Base-by-base conservation (phyloP, 2,329 filamentous ascomycete genomes). In the Didymosphaeria variabile region DNA sequence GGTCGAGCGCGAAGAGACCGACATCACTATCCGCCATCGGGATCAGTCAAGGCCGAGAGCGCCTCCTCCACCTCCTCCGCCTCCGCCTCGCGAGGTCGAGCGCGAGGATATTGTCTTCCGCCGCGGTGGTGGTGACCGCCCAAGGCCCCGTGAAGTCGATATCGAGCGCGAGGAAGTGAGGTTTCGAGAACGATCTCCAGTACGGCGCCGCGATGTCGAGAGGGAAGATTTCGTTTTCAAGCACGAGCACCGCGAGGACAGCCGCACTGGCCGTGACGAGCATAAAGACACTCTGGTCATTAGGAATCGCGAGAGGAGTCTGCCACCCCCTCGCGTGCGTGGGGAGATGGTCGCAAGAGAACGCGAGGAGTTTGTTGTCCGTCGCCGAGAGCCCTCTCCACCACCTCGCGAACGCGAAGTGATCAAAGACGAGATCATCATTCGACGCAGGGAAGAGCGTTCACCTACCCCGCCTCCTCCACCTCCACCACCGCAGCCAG, bases 401-500 rank as follows among this genome's bases (percentile, higher is more conserved):
- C 67, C 77, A 50, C 60, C 70, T 60, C 64, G 77, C 19, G 65
- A 67, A 38, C 74, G 77, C 31, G 79, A 80, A 55, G 73, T 75
- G 51, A 62, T 76, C 67, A 74, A 74, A 61, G 74, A 77, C 60
- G 73, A 76, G 56, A 77, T 76, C 72, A 82, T 84, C 70, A 84
- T 84, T 63, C 70, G 75, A 38, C 77, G 82, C 47, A 79, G 79
- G 49, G 79, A 78, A 59, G 80, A 82, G 68, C 71, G 75, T 31
- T 76, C 84, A 21, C 83, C 84, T 4, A 85, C 86, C 21, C 86
- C 87, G 52, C 79, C 81, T 9, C 74, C 82, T 46, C 79, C 79
- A 45, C 80, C 79, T 42, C 79, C 80, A 40, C 78, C 80, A 36
- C 81, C 80, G 50, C 84, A 85, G 47, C 88, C 87, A 32, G 85